Evolutionary conservation across 495 filamentous ascomycete species (phyloP), one percentile per base, ranked within the genome.

Genomic region (Penicillium egyptiacum): DNA sequence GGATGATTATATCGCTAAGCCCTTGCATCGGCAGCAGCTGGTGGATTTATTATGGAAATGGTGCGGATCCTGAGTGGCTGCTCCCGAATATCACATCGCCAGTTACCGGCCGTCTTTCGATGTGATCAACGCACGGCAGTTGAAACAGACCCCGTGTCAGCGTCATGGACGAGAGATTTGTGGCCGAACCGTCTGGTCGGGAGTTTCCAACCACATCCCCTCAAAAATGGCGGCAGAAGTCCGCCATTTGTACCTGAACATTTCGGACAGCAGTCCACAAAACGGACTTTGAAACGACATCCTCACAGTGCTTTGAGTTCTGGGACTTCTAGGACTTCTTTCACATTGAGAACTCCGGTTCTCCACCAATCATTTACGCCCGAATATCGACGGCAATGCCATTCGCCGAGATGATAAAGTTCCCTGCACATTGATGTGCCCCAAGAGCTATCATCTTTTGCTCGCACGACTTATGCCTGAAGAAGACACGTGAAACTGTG

Each of bases 1-100:
- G 83, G 77, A 82, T 58, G 83, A 82, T 52, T 86, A 85, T 60
- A 72, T 88, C 28, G 70, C 81, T 12, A 88, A 88, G 57, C 85
- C 85, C 0, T 71, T 87, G 5, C 76, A 85, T 56, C 78, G 71
- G 7, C 69, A 75, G 39, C 71, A 75, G 52, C 31, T 77, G 45
- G 58, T 75, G 16, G 62, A 64, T 16, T 11, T 70, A 8, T 42
- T 77, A 14, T 69, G 68, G 66, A 74, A 72, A 55, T 77, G 74
- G 74, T 73, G 70, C 31, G 72, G 69, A 43, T 57, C 66, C 12
- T 55, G 43, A 55, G 2, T 4, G 42, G 16, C 17, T 26, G 42
- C 10, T 31, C 25, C 5, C 7, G 17, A 43, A 39, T 23, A 47
- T 14, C 19, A 25, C 42, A 35, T 22, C 26, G 17, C 5, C 39